phyloP scores from a whole-genome alignment of 768 basidiomycete species.

The Lyophyllum decastes region DNA sequence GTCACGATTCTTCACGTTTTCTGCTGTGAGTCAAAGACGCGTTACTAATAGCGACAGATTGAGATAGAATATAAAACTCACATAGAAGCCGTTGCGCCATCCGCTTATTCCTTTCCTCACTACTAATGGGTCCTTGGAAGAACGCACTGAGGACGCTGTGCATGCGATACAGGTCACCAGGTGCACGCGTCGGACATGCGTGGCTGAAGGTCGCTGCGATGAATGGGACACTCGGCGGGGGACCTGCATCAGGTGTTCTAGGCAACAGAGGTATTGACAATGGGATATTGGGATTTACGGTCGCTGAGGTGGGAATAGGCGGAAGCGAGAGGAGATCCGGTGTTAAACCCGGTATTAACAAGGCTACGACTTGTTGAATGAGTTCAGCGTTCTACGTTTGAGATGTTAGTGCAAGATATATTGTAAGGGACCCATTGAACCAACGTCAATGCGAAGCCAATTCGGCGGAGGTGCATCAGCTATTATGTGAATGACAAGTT shows the following conservation, averaged over 20 bases:
- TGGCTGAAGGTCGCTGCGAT: slow-evolving; percentile 84
- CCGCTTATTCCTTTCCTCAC: slow-evolving; percentile 77
- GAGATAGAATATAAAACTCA: slow-evolving; percentile 21
- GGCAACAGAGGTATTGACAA: slow-evolving; percentile 39
- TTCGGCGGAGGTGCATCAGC: slow-evolving; percentile 83
- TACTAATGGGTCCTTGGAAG: slow-evolving; percentile 78
- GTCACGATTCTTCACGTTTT: slow-evolving; percentile 59
- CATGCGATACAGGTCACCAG: slow-evolving; percentile 84
- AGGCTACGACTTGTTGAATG: slow-evolving; percentile 75
- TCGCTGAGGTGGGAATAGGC: slow-evolving; percentile 69
- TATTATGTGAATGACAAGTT: slow-evolving; percentile 78
- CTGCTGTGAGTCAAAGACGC: slow-evolving; percentile 41
- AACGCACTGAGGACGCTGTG: slow-evolving; percentile 84
- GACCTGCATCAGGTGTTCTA: slow-evolving; percentile 22
- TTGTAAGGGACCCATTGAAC: slow-evolving; percentile 24
- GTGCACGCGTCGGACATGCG: slow-evolving; percentile 90
- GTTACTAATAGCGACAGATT: background rate
- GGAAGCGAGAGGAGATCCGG: slow-evolving; percentile 73
- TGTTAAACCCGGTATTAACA: slow-evolving; percentile 88
- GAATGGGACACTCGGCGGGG: slow-evolving; percentile 54
- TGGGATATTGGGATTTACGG: slow-evolving; percentile 49
- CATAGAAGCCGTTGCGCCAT: slow-evolving; percentile 38
- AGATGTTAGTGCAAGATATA: background rate
- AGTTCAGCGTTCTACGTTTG: slow-evolving; percentile 61
- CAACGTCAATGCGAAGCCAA: slow-evolving; percentile 85